Evolutionary conservation across 805 yeast species (phyloP), one percentile per base, ranked within the genome.

Genomic region (Spathaspora boniae): DNA sequence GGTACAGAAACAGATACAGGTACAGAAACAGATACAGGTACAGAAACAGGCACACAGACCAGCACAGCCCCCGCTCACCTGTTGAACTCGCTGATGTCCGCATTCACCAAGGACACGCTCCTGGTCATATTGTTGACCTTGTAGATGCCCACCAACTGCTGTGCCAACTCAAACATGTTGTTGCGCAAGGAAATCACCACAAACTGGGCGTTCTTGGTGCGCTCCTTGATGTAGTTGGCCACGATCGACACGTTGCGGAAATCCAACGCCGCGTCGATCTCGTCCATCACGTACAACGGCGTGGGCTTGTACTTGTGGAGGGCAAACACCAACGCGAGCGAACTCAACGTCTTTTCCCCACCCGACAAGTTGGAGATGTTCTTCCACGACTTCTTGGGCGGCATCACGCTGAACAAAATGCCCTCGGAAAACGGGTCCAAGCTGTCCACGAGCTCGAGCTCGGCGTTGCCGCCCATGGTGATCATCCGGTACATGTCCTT

Each of bases 401-500:
- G 99, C 98, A 93, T 93, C 5, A 93, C 98, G 58, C 96, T 85
- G 59, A 93, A 93, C 27, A 89, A 65, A 25, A 93, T 89, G 21
- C 99, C 99, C 62, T 93, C 98, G 1, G 96, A 80, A 52, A 93
- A 93, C n/a, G 98, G 98, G 60, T 93, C 98, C 54, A 91, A 72
- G 42, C 95, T 83, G 54, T 93, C 98, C 14, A 88, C 97, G 29
- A 91, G 71, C 57, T 93, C 99, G 23, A 93, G 70, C 57, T 93
- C 98, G 0, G 99, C 99, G 65, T 91, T 93, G 22, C 99, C 99
- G 18, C 98, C 98, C 94, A 91, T 88, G 1, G 98, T 93, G 42
- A 93, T 93, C 94, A 93, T 86, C 53, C 89, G 95, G 52, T 93
- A 93, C 98, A 93, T 89, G 50, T 87, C 96, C 56, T 91, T 93